Evolutionary conservation across 148 eudicot species (phyloP).

Genomic region (Chenopodium suecicum): DNA sequence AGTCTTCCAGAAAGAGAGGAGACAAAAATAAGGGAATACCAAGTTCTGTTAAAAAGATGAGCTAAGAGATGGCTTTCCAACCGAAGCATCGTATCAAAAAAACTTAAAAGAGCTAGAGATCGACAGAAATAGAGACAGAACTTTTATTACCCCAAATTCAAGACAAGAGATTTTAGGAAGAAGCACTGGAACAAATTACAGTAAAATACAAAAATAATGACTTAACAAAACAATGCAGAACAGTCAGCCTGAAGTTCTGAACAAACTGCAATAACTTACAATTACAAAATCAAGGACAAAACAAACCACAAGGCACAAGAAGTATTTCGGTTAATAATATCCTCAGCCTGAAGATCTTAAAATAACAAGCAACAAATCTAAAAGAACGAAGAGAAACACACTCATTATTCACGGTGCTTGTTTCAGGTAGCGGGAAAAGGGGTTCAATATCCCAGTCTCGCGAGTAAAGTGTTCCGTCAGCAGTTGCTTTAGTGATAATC

Average conservation of each 20-base stretch:
- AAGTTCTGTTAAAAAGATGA: neutral
- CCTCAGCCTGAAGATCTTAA: neutral
- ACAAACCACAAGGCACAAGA: neutral
- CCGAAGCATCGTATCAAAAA: neutral
- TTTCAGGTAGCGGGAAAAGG: slow-evolving; percentile 66
- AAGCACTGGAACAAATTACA: neutral
- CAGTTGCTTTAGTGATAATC: slow-evolving; percentile 82
- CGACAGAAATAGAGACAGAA: neutral
- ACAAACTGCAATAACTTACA: neutral
- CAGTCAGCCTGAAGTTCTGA: neutral
- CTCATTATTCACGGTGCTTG: slow-evolving; percentile 51
- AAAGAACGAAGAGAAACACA: slow-evolving; percentile 34
- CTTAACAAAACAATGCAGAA: slow-evolving; percentile 2
- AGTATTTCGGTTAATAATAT: neutral
- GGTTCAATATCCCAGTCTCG: slow-evolving; percentile 96
- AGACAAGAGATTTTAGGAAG: neutral
- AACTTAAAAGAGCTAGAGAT: neutral
- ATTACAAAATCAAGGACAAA: slow-evolving; percentile 2
- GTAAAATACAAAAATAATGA: neutral
- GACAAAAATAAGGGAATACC: neutral
- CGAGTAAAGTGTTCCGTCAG: slow-evolving; percentile 76
- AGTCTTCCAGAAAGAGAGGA: neutral
- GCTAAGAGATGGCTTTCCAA: neutral
- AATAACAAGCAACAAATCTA: neutral
- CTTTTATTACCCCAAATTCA: neutral